phyloP scores from a whole-genome alignment of 177 flowering plant genomes.

The Vitis hybrid region DNA sequence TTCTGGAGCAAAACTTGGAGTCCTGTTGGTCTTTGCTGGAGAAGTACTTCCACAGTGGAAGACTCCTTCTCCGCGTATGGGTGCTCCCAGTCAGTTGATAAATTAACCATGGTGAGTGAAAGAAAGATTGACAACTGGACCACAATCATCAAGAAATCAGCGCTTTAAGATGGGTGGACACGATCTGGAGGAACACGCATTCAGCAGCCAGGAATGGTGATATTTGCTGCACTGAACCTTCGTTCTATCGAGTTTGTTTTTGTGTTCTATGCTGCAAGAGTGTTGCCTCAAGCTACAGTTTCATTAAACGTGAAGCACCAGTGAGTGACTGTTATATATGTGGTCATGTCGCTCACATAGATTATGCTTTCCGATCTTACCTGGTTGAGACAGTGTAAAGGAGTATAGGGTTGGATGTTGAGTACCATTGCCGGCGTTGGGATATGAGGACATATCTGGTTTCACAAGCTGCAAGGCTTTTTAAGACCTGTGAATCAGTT shows the following conservation, averaged over 20 bases:
- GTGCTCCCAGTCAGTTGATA: too few species aligned
- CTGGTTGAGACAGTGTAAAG: conserved; percentile 93
- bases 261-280: conserved; percentile 77
- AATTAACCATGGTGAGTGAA: too few species aligned
- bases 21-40: too few species aligned
- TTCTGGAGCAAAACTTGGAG: too few species aligned
- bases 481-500: conserved; percentile 47
- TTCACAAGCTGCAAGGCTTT: conserved; percentile 47
- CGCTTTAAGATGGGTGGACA: too few species aligned
- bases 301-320: conserved; percentile 67
- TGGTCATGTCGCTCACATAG: conserved; percentile 73
- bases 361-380: conserved; percentile 68
- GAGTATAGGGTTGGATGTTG: conserved; percentile 70
- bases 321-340: conserved; percentile 45
- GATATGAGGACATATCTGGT: conserved; percentile 68
- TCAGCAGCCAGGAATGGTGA: conserved; percentile 55
- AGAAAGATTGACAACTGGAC: too few species aligned
- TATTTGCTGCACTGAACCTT: conserved; percentile 77
- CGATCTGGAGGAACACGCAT: conserved; percentile 8
- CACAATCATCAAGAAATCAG: too few species aligned
- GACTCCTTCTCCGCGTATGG: too few species aligned
- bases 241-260: conserved; percentile 77
- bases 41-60: too few species aligned
- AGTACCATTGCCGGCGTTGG: conserved; percentile 89
- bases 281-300: conserved; percentile 48